A percentile compares a stretch with the other conserved stretches of the same genome.
Conservation (phyloP, 2,329 filamentous ascomycete species). For the Fusarium sarcochroum region DNA sequence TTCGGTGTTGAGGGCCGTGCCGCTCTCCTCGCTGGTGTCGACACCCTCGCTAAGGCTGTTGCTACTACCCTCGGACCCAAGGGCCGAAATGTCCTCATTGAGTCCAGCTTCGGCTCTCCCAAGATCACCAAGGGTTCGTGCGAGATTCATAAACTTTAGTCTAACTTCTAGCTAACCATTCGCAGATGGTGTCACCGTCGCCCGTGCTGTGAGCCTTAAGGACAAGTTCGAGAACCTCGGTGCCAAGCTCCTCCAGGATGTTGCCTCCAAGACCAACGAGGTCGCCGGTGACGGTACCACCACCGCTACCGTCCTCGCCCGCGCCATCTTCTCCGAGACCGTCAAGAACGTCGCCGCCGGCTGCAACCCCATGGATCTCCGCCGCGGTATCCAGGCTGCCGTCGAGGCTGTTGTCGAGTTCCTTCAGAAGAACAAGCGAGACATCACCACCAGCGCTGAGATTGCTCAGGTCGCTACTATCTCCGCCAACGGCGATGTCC, state of each 20-base stretch:
- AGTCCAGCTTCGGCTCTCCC: conserved; percentile 97
- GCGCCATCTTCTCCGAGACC: conserved; percentile 99
- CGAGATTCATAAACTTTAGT: background rate
- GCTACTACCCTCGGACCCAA: conserved; percentile 97
- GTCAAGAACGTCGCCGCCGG: conserved; percentile 99
- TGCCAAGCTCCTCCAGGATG: conserved; percentile 95
- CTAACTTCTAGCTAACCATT: conserved; percentile 31
- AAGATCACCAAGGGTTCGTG: conserved; percentile 98
- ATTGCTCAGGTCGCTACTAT: conserved; percentile 99
- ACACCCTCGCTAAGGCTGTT: conserved; percentile 96
- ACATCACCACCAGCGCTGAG: conserved; percentile 97
- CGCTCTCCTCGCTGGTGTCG: conserved; percentile 90
- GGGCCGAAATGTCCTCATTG: conserved; percentile 97
- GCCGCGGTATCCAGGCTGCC: conserved; percentile 95
- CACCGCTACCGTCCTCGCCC: conserved; percentile 95
- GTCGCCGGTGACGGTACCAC: conserved; percentile 98
- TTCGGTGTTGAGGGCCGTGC: conserved; percentile 97
- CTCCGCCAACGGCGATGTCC: conserved; percentile 94
- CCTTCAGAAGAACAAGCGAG: conserved; percentile 95
- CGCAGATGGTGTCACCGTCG: conserved; percentile 88
- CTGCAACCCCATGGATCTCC: conserved; percentile 99
- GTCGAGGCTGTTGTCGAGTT: conserved; percentile 96
- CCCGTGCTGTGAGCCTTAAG: conserved; percentile 90
- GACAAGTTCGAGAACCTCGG: conserved; percentile 99
- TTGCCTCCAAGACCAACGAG: conserved; percentile 99